A percentile compares a stretch with the other conserved stretches of the same genome.
Evolutionary conservation across 495 filamentous ascomycete genomes (phyloP).

Genomic region (Daldinia caldariorum): DNA sequence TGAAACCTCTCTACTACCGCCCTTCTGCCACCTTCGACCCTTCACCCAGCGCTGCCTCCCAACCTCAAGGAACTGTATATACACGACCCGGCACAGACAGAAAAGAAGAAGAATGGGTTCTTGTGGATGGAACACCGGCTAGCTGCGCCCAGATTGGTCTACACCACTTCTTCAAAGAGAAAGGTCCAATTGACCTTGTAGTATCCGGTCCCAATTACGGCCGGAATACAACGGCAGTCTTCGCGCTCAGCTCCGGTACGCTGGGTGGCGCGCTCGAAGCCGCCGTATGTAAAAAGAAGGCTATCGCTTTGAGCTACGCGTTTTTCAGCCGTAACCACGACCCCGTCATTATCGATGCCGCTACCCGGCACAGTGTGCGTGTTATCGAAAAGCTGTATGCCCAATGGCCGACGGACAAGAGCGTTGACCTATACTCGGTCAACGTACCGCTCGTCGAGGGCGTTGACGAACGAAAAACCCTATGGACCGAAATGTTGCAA

Average conservation of each 20-base stretch:
- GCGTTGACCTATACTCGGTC: slow-evolving; percentile 82
- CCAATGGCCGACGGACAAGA: slow-evolving; percentile 73
- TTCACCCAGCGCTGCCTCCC: slow-evolving; percentile 49
- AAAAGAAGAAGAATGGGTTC: slow-evolving; percentile 84
- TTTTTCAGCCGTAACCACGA: slow-evolving; percentile 80
- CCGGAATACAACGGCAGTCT: slow-evolving; percentile 90
- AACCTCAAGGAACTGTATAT: slow-evolving; percentile 39
- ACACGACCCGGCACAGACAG: slow-evolving; percentile 59
- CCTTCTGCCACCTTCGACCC: slow-evolving; percentile 62
- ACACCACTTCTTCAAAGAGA: slow-evolving; percentile 83
- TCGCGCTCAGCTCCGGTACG: slow-evolving; percentile 88
- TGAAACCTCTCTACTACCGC: slow-evolving; percentile 91
- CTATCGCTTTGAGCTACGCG: slow-evolving; percentile 87
- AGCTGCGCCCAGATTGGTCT: slow-evolving; percentile 90
- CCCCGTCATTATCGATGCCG: slow-evolving; percentile 76
- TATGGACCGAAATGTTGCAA: slow-evolving; percentile 85
- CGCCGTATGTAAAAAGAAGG: slow-evolving; percentile 78
- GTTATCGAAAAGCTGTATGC: slow-evolving; percentile 79
- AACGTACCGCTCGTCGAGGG: slow-evolving; percentile 84
- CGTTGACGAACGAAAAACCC: slow-evolving; percentile 70
- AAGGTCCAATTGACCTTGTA: slow-evolving; percentile 83
- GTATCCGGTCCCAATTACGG: slow-evolving; percentile 95
- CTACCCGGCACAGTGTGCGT: slow-evolving; percentile 72
- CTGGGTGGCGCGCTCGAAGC: slow-evolving; percentile 92
- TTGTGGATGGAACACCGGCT: slow-evolving; percentile 89